Conservation (phyloP, 116 monocot species). For the Phalaenopsis hybrid region DNA sequence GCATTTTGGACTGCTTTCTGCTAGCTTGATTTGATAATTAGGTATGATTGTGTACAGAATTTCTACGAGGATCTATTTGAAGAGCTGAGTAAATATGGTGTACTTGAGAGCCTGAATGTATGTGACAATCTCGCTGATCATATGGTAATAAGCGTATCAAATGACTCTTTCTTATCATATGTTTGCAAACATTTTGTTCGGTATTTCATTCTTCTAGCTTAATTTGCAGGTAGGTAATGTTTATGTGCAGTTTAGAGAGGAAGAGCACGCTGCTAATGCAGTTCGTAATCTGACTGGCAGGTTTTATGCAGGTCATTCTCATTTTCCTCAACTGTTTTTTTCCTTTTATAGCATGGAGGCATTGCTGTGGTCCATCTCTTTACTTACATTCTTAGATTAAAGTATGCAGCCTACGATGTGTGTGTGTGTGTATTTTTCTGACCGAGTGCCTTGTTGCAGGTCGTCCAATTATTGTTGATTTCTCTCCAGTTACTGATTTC, state of each 20-base stretch:
- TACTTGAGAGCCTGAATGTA: slow-evolving; percentile 46
- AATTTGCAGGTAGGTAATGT: slow-evolving; percentile 43
- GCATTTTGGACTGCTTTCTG: background rate
- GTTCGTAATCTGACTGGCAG: slow-evolving; percentile 29
- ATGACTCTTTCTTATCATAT: background rate
- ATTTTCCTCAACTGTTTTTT: background rate
- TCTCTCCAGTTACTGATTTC: slow-evolving; percentile 89
- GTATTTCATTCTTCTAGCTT: background rate
- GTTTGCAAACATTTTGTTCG: background rate
- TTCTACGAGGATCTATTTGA: slow-evolving; percentile 52
- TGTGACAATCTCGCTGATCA: slow-evolving; percentile 57
- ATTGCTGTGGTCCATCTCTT: background rate
- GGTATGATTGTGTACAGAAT: slow-evolving; percentile 11
- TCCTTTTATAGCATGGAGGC: background rate
- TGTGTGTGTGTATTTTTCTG: background rate
- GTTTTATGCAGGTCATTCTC: slow-evolving; percentile 33
- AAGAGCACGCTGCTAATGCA: slow-evolving; percentile 43
- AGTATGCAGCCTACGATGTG: background rate
- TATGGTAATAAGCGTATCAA: slow-evolving; percentile 25
- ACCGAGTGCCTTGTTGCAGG: slow-evolving; percentile 9
- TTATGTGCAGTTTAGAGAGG: slow-evolving; percentile 53
- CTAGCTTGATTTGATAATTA: background rate
- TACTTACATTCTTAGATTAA: background rate
- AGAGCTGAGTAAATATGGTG: slow-evolving; percentile 50
- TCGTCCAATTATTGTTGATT: slow-evolving; percentile 57